Percentiles rank a stretch among this genome's conserved stretches.
phyloP scores from a whole-genome alignment of 768 basidiomycete genomes.

The Lactarius sanguifluus region DNA sequence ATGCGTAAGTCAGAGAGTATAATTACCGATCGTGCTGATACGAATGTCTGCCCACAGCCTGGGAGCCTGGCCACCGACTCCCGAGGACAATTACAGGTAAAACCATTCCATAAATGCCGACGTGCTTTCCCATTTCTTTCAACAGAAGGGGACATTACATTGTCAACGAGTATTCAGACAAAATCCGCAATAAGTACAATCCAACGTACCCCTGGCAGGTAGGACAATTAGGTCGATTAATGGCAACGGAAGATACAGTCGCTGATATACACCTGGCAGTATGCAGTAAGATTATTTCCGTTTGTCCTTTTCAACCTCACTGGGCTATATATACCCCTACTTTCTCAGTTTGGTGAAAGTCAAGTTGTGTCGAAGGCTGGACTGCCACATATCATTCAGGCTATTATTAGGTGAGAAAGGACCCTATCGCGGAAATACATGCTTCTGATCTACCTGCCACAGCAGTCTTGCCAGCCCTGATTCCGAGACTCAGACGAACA shows the following conservation, averaged over 20 bases:
- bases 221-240: constrained; percentile 36
- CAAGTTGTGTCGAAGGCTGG: constrained; percentile 66
- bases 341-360: constrained; percentile 70
- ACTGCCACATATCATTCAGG: constrained; percentile 69
- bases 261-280: constrained; percentile 42
- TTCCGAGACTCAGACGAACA: constrained; percentile 67
- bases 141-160: constrained; percentile 69
- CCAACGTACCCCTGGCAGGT: constrained; percentile 77
- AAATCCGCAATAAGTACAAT: constrained; percentile 57
- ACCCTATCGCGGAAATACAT: neutral
- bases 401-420: constrained; percentile 59
- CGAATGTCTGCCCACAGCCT: constrained; percentile 40
- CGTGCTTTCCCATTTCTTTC: constrained; percentile 22
- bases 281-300: constrained; percentile 51
- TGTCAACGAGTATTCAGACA: constrained; percentile 66
- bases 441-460: constrained; percentile 24
- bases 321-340: constrained; percentile 19
- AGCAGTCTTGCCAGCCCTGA: constrained; percentile 77
- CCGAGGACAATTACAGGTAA: constrained; percentile 75
- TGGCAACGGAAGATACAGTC: constrained; percentile 22
- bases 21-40: neutral
- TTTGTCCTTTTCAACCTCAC: constrained; percentile 15
- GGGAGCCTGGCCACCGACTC: constrained; percentile 75
- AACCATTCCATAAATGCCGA: neutral
- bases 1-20: constrained; percentile 50